Evolutionary conservation across 140 eudicot genomes (phyloP), one percentile per base, ranked within the genome.

Genomic region (Cichorium intybus): DNA sequence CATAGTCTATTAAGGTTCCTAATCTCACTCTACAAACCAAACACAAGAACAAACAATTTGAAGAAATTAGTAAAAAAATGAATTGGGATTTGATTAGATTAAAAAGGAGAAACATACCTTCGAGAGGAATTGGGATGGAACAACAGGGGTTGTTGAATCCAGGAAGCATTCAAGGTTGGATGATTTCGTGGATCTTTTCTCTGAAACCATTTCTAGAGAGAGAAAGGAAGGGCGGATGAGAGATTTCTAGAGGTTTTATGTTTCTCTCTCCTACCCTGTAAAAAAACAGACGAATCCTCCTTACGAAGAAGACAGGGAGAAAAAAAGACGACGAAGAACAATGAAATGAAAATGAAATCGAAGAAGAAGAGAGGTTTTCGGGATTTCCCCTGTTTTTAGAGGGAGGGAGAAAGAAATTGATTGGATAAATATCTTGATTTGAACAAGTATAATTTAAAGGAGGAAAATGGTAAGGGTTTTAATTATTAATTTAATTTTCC

Each of bases 101-200:
- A 24, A 21, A 4, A 10, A 49, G 63, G 47, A 34, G 24, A 71
- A 17, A 27, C 77, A 34, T 27, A 93, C 99, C 99, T 93, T 88
- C 53, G 95, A 54, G 10, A 93, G 85, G 47, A 79, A 72, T 62
- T 83, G 99, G 24, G 94, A 85, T 4, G 90, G 80, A 31, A 78
- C 84, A 43, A 83, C 77, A 0, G 99, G 99, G 18, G 99, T 93
- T 21, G 90, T 93, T 70, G 87, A 81, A 67, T 85, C 86, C 63
- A 93, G 89, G 83, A 93, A 85, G 71, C 87, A 75, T 47, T 80
- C 84, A 24, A 93, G 89, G 69, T 93, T 93, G 51, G 79, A 74
- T 61, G 96, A 69, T 79, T 70, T 79, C 75, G 43, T 77, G 75
- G 87, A 63, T 56, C 66, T 82, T 81, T 86, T 90, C 23, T 73